Evolutionary conservation across 2,329 filamentous ascomycete species (phyloP), one percentile per base, ranked within the genome.

Genomic region (Penicillium occitanis): DNA sequence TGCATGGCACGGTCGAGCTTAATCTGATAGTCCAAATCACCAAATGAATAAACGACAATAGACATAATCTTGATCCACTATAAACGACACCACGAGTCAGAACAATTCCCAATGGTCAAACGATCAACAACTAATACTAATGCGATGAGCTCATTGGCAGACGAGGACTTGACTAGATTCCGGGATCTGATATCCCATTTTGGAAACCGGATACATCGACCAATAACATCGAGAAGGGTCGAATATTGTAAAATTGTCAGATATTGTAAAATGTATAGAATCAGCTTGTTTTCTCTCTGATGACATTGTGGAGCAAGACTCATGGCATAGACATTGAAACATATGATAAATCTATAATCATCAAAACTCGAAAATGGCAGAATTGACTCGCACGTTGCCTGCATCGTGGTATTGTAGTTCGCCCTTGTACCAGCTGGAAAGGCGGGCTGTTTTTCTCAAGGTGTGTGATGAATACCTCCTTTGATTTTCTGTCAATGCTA

Each of bases 371-470:
- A 73, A 58, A 50, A 78, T 78, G 76, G 64, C 75, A 42, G 73
- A 77, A 61, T 71, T 77, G 60, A 60, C 70, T 33, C 72, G 76
- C 59, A 85, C 83, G 22, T 73, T 85, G 46, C 83, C 83, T n/a
- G 82, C 83, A 13, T 84, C 82, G 1, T 85, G 83, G 83, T 85
- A 84, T 67, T 79, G 79, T 69, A 84, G 80, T 66, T 69, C 73
- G 40, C 76, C 81, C 17, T 74, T 85, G 10, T 84, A 84, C 72
- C 79, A 83, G 57, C 76, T 85, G 62, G 83, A 85, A 71, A 76
- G 81, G 55, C 75, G 80, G 60, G 82, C 81, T 5, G 81, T 85
- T 10, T 84, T 85, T 69, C 64, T 82, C 55, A 84, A 84, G 71
- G 81, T 80, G 70, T 65, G 66, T 50, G 1, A 8, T n/a, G 1